A percentile compares a stretch with the other conserved stretches of the same genome.
Conservation (phyloP, 441 rosid species). For the Populus hybrid region DNA sequence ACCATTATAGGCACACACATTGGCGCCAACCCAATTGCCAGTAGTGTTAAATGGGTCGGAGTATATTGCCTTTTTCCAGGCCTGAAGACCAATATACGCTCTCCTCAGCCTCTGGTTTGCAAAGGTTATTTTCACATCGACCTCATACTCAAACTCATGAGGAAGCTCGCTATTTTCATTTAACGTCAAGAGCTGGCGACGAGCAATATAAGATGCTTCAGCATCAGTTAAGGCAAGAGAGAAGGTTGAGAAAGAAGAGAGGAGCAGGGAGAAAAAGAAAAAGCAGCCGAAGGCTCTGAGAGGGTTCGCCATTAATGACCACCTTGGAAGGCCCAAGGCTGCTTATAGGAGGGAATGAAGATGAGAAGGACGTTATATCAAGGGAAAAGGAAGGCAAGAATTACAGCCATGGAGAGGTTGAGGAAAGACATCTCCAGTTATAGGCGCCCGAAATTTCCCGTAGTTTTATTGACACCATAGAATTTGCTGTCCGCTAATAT, state of each 20-base stretch:
- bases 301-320: constrained; percentile 38
- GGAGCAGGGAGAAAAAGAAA: constrained; percentile 21
- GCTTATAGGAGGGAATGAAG: constrained; percentile 34
- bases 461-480: constrained; percentile 16
- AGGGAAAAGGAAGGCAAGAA: constrained; percentile 15
- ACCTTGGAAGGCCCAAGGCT: constrained; percentile 70
- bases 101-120: constrained; percentile 52
- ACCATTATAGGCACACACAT: constrained; percentile 67
- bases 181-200: constrained; percentile 56
- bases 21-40: constrained; percentile 58
- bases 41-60: constrained; percentile 77
- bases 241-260: constrained; percentile 22
- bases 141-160: constrained; percentile 25
- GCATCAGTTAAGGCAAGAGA: constrained; percentile 43
- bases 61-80: constrained; percentile 65
- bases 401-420: constrained; percentile 24
- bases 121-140: constrained; percentile 40
- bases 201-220: constrained; percentile 22
- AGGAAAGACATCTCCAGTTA: constrained; percentile 14
- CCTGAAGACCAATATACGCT: constrained; percentile 74
- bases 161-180: constrained; percentile 40
- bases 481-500: constrained; percentile 24
- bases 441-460: constrained; percentile 12
- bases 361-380: constrained; percentile 25
- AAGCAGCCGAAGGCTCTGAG: constrained; percentile 53